These are phyloP conservation scores for Hypholoma fasciculare DNA, from an alignment of 768 basidiomycete species.

Conservation along the genomic window DNA sequence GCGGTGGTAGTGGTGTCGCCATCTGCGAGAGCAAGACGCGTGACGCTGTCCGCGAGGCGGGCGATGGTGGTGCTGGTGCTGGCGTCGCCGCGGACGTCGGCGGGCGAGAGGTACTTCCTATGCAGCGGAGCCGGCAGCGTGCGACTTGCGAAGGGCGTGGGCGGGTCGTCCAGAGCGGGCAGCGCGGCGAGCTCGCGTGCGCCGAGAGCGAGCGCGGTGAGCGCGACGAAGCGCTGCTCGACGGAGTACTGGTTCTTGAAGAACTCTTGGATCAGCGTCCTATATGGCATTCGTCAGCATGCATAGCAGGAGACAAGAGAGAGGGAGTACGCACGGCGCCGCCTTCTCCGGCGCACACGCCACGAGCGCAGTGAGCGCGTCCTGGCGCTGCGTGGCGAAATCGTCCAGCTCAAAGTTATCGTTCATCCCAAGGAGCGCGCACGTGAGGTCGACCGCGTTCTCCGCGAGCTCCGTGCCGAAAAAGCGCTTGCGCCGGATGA, in stretches of 20 bases:
- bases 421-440: conserved; percentile 71
- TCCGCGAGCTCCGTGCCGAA: conserved; percentile 94
- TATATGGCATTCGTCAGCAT: conserved; percentile 26
- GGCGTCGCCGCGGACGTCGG: too few species aligned
- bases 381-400: conserved; percentile 78
- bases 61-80: conserved; percentile 38
- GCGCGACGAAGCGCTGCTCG: conserved; percentile 79
- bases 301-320: background rate
- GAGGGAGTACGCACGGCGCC: conserved; percentile 67
- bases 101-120: conserved; percentile 49
- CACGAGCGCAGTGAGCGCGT: conserved; percentile 76
- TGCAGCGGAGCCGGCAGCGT: conserved; percentile 73
- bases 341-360: conserved; percentile 75
- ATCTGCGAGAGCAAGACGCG: conserved; percentile 56
- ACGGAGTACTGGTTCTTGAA: conserved; percentile 93
- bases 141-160: conserved; percentile 74
- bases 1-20: conserved; percentile 49
- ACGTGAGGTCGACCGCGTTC: conserved; percentile 81
- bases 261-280: conserved; percentile 86
- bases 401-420: conserved; percentile 83
- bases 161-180: conserved; percentile 33
- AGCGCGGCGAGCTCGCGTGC: conserved; percentile 76
- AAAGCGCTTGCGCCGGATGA: conserved; percentile 80
- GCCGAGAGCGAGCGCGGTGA: conserved; percentile 85
- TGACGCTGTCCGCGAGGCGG: conserved; percentile 62